Evolutionary conservation across 2,329 filamentous ascomycete genomes (phyloP), one percentile per base, ranked within the genome.

Genomic region (Aspergillus ochraceus): DNA sequence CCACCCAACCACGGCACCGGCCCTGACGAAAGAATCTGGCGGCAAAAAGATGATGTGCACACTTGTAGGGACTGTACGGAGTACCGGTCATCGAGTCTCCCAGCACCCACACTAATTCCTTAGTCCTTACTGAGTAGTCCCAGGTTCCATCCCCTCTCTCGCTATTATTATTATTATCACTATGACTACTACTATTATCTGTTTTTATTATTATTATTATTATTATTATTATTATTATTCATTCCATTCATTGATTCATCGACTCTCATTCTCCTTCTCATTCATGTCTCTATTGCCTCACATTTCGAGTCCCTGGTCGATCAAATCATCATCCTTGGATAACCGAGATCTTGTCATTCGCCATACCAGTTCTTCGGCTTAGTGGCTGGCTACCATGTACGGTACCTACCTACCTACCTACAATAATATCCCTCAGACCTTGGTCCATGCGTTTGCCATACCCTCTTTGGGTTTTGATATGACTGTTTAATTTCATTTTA

Each of bases 1-100:
- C 60, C 65, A 66, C 66, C 60, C 65, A 66, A 67, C 65, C 58
- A 67, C 24, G 52, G 56, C 51, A 55, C 52, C 57, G 62, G 62
- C 64, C 64, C 63, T 64, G 61, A 62, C 54, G 64, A 64, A 29
- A 59, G 56, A 54, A 29, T 59, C 26, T 52, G 47, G 56, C 57
- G 42, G 36, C 36, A 39, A 39, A 39, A 62, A 36, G 57, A 62
- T 64, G 57, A 65, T 64, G 62, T 66, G 64, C 65, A 60, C 22
- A 24, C 22, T 24, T 24, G 22, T 24, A 24, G 22, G 22, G 22
- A 22, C 2, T 22, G 22, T 22, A 22, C 22, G 22, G 22, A 22
- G 22, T 22, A 22, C 60, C 58, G 61, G 61, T 65, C 63, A 64
- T 64, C 56, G 58, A 65, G 49, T 59, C 54, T 60, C 20, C 22